Conservation (phyloP, 1,284 basidiomycete genomes). For the Flammula alnicola region DNA sequence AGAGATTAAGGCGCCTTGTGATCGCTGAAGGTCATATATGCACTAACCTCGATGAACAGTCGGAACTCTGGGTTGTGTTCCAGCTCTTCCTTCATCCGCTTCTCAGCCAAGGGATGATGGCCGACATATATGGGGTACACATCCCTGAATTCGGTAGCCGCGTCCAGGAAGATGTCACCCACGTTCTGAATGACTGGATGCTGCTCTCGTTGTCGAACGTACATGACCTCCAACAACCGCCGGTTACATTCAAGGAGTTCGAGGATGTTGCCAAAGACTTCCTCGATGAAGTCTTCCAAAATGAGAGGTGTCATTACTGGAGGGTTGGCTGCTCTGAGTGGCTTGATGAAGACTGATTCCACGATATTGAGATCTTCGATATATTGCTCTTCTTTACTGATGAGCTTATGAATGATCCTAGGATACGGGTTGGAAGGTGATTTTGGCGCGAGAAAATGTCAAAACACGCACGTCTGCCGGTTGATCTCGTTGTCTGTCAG, state of each 20-base stretch:
- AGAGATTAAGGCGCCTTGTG: constrained; percentile 1
- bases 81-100: constrained; percentile 83
- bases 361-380: constrained; percentile 87
- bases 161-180: constrained; percentile 89
- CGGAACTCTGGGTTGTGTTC: constrained; percentile 84
- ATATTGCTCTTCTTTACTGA: constrained; percentile 91
- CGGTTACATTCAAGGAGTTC: constrained; percentile 85
- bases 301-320: constrained; percentile 70
- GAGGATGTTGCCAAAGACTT: constrained; percentile 87
- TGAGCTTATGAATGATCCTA: constrained; percentile 91
- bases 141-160: constrained; percentile 86
- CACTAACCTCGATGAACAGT: constrained; percentile 82
- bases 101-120: constrained; percentile 85
- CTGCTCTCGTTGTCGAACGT: constrained; percentile 88
- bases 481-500: constrained; percentile 81
- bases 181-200: constrained; percentile 83
- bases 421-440: background rate
- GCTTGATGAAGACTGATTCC: constrained; percentile 84
- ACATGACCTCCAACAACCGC: constrained; percentile 82
- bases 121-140: constrained; percentile 90
- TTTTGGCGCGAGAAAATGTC: constrained; percentile 11
- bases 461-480: constrained; percentile 71
- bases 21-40: background rate
- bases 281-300: constrained; percentile 83
- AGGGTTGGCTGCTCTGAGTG: constrained; percentile 72